Conservation (phyloP, 305 asterid genomes). For the Fraxinus paxiana region DNA sequence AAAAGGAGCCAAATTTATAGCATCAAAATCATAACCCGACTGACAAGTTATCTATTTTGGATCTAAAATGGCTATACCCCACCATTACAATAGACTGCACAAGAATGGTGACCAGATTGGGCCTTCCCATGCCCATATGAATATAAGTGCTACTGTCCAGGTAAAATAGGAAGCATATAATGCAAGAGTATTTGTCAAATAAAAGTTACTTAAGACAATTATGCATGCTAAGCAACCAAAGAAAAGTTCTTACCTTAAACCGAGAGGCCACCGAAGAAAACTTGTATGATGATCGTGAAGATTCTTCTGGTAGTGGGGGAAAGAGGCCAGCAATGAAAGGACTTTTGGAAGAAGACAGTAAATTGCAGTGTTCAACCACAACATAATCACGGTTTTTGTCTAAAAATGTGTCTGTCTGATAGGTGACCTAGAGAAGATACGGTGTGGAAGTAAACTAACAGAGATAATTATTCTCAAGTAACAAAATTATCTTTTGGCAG, state of each 20-base stretch:
- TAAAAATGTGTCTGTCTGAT: slow-evolving; percentile 77
- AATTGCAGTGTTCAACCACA: slow-evolving; percentile 91
- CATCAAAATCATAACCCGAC: background rate
- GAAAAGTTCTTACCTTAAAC: slow-evolving; percentile 61
- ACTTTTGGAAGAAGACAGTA: slow-evolving; percentile 83
- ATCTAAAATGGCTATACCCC: background rate
- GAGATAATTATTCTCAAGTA: slow-evolving; percentile 12
- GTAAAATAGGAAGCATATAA: background rate
- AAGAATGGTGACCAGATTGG: background rate
- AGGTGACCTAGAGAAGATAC: slow-evolving; percentile 65
- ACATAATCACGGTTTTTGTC: slow-evolving; percentile 97
- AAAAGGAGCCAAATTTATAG: background rate
- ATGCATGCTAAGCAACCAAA: background rate
- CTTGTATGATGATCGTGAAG: slow-evolving; percentile 89
- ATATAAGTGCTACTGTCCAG: background rate
- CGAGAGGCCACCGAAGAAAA: slow-evolving; percentile 96
- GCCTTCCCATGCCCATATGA: background rate
- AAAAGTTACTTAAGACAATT: background rate
- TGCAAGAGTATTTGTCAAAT: background rate
- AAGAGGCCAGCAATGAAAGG: slow-evolving; percentile 71
- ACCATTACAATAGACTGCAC: background rate
- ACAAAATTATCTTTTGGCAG: slow-evolving; percentile 17
- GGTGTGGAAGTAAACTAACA: slow-evolving; percentile 24
- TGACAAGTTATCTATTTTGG: background rate
- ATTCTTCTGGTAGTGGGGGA: slow-evolving; percentile 84